Evolutionary conservation across 2,329 filamentous ascomycete genomes (phyloP), one percentile per base, ranked within the genome.

Genomic region (Drechslerella dactyloides): DNA sequence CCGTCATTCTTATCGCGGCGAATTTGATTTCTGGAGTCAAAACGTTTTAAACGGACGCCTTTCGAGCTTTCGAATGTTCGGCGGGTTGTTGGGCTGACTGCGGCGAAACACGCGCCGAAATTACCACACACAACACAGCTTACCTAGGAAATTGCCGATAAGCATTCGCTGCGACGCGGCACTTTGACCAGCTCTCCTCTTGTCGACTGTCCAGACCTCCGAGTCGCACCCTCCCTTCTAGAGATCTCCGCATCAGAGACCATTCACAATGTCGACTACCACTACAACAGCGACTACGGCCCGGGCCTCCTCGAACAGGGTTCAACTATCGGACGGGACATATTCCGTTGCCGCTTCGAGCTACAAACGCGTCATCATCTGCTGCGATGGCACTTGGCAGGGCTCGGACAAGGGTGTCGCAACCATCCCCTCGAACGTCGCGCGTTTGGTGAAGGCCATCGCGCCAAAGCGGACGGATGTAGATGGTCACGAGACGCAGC

Each of bases 351-450:
- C 30, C 10, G 53, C 46, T 6, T 48, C 59, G 11, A 64, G 46
- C 10, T 73, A 73, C 48, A 73, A 73, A 35, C 51, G 69, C 35
- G 24, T 73, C 1, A 73, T 73, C 40, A 50, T 73, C 23, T 66
- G 69, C 24, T 74, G 73, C 23, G 73, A 74, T 17, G 69, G 69
- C 4, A 73, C 61, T 15, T 73, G 69, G 69, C 69, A 68, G 30
- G 69, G 61, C 8, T 62, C 61, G 3, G 69, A 73, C 58, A 63
- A 73, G 33, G 68, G 68, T 15, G 60, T 72, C 19, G 35, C 51
- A n/a, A 56, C 60, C 15, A 50, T 65, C 27, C 68, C 68, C 7
- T 65, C 60, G 1, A 72, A 72, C 27, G 52, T 72, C n/a, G 68
- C 68, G 2, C 68, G 68, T 19, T 50, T 72, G 8, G 68, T 65